Conservation (phyloP, 108 stramenopile genomes). For the Fragilaria radians region DNA sequence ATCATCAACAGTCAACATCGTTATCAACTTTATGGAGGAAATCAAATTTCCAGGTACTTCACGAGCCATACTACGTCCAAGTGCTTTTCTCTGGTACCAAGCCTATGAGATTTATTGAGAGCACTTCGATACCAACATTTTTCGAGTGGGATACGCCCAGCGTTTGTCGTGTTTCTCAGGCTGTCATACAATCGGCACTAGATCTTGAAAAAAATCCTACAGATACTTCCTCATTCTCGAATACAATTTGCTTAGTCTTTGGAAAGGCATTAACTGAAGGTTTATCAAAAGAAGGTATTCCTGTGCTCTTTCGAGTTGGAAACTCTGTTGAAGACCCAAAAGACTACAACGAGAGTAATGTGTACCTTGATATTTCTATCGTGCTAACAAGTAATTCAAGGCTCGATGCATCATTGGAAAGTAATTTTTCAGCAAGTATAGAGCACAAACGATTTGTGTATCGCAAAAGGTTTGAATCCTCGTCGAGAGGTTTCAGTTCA, state of each 20-base stretch:
- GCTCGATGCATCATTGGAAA: background rate
- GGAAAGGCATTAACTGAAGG: slow-evolving; percentile 5
- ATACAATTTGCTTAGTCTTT: slow-evolving; percentile 32
- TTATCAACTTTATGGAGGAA: no score
- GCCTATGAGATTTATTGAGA: slow-evolving; percentile 66
- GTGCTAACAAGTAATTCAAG: background rate
- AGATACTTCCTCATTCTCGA: slow-evolving; percentile 2
- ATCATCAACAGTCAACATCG: no score
- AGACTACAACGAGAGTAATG: background rate
- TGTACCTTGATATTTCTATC: slow-evolving; percentile 3
- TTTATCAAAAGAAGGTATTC: background rate
- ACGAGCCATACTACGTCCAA: slow-evolving; percentile 53
- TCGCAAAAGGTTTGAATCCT: slow-evolving; percentile 9
- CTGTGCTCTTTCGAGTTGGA: slow-evolving; percentile 5
- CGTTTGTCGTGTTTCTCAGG: slow-evolving; percentile 65
- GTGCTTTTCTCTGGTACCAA: slow-evolving; percentile 61
- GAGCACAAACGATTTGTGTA: slow-evolving; percentile 16
- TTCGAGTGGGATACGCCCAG: slow-evolving; percentile 67
- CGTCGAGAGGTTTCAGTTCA: slow-evolving; percentile 21
- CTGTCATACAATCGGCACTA: slow-evolving; percentile 24
- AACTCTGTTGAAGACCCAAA: background rate
- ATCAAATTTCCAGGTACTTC: no score
- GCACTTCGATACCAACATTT: slow-evolving; percentile 80
- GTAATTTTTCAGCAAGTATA: background rate
- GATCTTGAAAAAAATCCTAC: slow-evolving; percentile 3